Conservation (phyloP, 2,329 filamentous ascomycete genomes). For the Hypoxylon sp. region DNA sequence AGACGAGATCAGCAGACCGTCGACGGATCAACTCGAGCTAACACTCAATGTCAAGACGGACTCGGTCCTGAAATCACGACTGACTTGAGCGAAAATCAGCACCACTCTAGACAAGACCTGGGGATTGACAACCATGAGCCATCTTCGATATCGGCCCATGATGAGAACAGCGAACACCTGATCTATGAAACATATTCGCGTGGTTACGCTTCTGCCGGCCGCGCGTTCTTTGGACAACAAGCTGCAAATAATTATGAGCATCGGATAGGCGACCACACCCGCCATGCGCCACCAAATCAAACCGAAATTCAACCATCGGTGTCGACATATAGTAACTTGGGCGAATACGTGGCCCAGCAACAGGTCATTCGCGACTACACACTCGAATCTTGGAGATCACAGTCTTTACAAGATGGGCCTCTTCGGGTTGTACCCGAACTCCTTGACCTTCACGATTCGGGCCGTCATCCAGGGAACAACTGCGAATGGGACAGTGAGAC, state of each 20-base stretch:
- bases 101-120: not conserved
- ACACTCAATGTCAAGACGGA: not conserved
- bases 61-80: not conserved
- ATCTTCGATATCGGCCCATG: not conserved
- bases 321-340: not conserved
- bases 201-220: not conserved
- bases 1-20: conserved; percentile 3
- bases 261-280: not conserved
- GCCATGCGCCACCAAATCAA: not conserved
- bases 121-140: not conserved
- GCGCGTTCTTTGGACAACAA: not conserved
- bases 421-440: conserved; percentile 23
- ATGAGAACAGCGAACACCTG: conserved; percentile 3
- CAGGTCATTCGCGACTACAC: conserved; percentile 5
- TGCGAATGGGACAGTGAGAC: conserved; percentile 15
- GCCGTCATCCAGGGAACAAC: not conserved
- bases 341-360: conserved; percentile 19
- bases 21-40: not conserved
- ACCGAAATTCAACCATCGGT: not conserved
- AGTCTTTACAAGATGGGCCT: conserved; percentile 22
- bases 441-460: not conserved
- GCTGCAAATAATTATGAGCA: not conserved
- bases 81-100: not conserved
- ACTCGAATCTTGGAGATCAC: conserved; percentile 16
- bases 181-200: not conserved